Conservation (phyloP, 805 yeast genomes). For the Scheffersomyces lignosus region DNA sequence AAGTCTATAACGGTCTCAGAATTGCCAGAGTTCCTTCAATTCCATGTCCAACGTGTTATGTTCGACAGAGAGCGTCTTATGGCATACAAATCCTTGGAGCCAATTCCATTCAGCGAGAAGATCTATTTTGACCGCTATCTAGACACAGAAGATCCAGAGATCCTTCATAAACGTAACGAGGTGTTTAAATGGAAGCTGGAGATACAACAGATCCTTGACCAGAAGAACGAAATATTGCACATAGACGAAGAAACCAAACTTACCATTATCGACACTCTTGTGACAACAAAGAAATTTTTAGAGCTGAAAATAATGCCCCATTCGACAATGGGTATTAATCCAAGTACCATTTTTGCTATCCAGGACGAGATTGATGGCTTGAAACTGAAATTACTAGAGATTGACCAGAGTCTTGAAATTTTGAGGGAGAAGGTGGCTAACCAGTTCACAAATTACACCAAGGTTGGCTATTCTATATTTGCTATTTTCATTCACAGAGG, state of each 20-base stretch:
- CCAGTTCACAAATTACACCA: slow-evolving; percentile 62
- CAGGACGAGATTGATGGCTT: slow-evolving; percentile 47
- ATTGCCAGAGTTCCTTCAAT: slow-evolving; percentile 80
- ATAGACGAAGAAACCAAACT: slow-evolving; percentile 39
- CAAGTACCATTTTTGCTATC: slow-evolving; percentile 49
- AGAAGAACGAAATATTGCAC: slow-evolving; percentile 39
- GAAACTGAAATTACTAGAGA: slow-evolving; percentile 42
- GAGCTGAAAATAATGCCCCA: slow-evolving; percentile 39
- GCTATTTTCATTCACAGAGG: slow-evolving; percentile 95
- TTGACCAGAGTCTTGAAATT: slow-evolving; percentile 42
- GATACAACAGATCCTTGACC: slow-evolving; percentile 39
- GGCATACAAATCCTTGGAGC: slow-evolving; percentile 81
- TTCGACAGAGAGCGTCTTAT: slow-evolving; percentile 72
- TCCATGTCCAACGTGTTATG: slow-evolving; percentile 92
- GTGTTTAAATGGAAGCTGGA: slow-evolving; percentile 64
- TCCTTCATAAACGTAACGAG: slow-evolving; percentile 55
- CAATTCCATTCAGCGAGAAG: slow-evolving; percentile 74
- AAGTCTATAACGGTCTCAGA: slow-evolving; percentile 69
- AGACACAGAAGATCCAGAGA: slow-evolving; percentile 60
- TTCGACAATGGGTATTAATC: slow-evolving; percentile 36
- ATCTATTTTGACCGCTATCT: slow-evolving; percentile 87
- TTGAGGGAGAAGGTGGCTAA: slow-evolving; percentile 51
- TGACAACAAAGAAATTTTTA: slow-evolving; percentile 58
- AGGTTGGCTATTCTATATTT: slow-evolving; percentile 77
- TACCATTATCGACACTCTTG: slow-evolving; percentile 42